phyloP scores from a whole-genome alignment of 2,329 filamentous ascomycete genomes.

The Pseudopyricularia cyperi region DNA sequence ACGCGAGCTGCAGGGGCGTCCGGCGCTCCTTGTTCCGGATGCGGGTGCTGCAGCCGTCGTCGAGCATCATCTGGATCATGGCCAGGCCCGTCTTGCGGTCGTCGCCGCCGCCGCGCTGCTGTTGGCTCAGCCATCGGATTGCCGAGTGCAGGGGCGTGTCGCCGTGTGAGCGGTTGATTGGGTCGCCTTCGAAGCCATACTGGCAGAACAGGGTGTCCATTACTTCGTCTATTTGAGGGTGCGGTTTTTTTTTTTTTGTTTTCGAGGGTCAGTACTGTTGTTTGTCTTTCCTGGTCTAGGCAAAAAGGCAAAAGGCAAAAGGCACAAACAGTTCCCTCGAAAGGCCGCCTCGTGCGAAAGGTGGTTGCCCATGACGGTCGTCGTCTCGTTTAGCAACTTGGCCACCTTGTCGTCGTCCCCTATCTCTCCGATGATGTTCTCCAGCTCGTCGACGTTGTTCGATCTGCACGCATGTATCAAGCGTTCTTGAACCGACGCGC shows the following conservation, averaged over 20 bases:
- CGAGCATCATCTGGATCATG: slow-evolving; percentile 68
- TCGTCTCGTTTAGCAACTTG: slow-evolving; percentile 71
- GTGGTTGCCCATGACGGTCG: slow-evolving; percentile 75
- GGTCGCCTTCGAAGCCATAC: slow-evolving; percentile 75
- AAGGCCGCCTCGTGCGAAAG: slow-evolving; percentile 81
- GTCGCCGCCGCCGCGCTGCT: slow-evolving; percentile 27
- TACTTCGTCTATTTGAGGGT: slow-evolving; percentile 50
- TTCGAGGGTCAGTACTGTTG: too few relatives aligned
- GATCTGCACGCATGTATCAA: slow-evolving; percentile 86
- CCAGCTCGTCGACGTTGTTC: slow-evolving; percentile 79
- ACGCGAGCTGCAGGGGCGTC: slow-evolving; percentile 49
- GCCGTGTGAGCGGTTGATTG: slow-evolving; percentile 53
- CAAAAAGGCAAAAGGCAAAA: not conserved
- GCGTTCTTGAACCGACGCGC: slow-evolving; percentile 72
- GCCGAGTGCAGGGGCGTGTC: slow-evolving; percentile 73
- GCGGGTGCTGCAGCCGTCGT: slow-evolving; percentile 53
- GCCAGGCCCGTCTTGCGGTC: slow-evolving; percentile 46
- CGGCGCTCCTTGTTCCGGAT: slow-evolving; percentile 59
- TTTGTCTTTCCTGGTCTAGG: not conserved
- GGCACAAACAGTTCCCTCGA: slow-evolving; percentile 65
- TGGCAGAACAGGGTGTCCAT: slow-evolving; percentile 76
- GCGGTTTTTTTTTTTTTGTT: not conserved
- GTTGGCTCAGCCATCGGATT: slow-evolving; percentile 62
- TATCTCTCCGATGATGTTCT: slow-evolving; percentile 54
- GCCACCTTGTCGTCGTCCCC: slow-evolving; percentile 51